Base-by-base conservation (phyloP, 1,284 basidiomycete genomes). In the Cronartium quercuum region DNA sequence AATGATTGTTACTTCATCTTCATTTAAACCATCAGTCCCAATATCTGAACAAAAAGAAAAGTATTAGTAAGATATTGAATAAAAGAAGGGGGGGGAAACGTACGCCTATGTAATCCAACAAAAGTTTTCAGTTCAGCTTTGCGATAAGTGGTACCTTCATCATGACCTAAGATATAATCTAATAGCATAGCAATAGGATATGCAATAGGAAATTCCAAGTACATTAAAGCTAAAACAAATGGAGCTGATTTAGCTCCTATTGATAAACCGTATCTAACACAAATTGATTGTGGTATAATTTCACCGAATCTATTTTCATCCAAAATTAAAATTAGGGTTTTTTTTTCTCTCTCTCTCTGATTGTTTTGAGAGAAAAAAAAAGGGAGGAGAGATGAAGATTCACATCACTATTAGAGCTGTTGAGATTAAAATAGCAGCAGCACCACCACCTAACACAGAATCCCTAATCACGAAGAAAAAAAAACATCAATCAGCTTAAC, bases 171-270 rank as follows among this genome's bases (percentile, higher is more conserved):
- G 24, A 84, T 78, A 58, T 78, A 81, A 78, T 86, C 84, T 15
- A 84, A 80, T 10, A 82, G 80, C 76, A 81, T 76, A 10, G 81
- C 80, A 7, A 82, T 80, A 9, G 84, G 83, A 77, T 82, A 83
- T 6, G 82, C 83, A 34, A 85, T 81, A 6, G 84, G 84, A 68
- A 83, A 84, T 51, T 84, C 75, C 24, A 84, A 61, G 62, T 83
- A 77, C 78, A 85, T 83, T 29, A 84, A 78, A 6, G 78, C 69
- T 47, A 82, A 79, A 18, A 85, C 84, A 44, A 84, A 78, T 3
- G 83, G 83, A 4, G 84, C 83, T 66, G 84, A 85, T 35, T 80
- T 80, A 5, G 84, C 83, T 21, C 85, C 85, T 64, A 86, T 84
- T 10, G 82, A 81, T 3, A 86, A 81, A 21, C 85, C 85, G 75